phyloP scores from a whole-genome alignment of 345 rosid genomes.

The Salix exigua region DNA sequence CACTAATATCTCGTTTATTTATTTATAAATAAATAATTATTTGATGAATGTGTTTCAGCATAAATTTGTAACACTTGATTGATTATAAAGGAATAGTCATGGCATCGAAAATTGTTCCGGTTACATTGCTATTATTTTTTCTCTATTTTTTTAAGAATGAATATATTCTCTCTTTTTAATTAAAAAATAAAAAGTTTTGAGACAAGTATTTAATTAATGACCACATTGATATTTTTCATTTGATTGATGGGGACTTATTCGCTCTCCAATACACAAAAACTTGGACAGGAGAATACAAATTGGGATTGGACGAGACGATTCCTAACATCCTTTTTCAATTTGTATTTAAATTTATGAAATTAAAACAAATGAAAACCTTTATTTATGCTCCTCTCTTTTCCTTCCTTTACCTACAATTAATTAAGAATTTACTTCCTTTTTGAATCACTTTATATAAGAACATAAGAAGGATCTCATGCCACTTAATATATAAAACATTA shows the following conservation, averaged over 20 bases:
- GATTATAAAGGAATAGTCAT: no score
- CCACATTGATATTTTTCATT: no score
- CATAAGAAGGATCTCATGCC: conserved; percentile 6
- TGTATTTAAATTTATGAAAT: not conserved
- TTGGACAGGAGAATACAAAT: not conserved
- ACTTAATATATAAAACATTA: conserved; percentile 13
- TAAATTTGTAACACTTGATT: no score
- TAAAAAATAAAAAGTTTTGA: no score
- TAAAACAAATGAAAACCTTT: not conserved
- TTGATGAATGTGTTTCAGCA: no score
- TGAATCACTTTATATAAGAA: conserved; percentile 10
- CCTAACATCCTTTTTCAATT: not conserved
- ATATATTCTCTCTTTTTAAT: no score
- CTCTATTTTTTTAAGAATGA: no score
- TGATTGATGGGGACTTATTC: not conserved
- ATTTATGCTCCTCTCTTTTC: not conserved
- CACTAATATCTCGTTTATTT: no score
- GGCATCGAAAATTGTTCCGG: no score
- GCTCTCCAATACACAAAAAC: not conserved
- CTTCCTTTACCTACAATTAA: conserved; percentile 13
- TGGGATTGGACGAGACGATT: not conserved
- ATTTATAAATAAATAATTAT: no score
- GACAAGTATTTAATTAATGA: no score
- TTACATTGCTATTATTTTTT: no score
- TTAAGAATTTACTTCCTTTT: not conserved